Conservation (phyloP, 441 rosid species). For the Populus trichocarpa region DNA sequence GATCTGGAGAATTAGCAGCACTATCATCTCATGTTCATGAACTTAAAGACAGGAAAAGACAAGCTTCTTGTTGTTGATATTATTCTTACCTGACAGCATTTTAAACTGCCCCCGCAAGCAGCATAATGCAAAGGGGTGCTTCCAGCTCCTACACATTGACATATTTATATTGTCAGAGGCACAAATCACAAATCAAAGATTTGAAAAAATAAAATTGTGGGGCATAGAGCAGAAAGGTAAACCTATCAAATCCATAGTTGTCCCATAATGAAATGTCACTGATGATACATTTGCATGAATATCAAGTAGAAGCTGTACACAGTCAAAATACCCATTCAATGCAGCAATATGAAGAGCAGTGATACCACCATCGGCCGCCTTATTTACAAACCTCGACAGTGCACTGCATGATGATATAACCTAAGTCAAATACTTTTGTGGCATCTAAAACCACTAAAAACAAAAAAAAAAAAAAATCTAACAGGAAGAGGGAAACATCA, state of each 20-base stretch:
- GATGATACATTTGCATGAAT: constrained; percentile 83
- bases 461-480: neutral
- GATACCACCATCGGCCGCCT: constrained; percentile 96
- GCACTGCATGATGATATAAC: constrained; percentile 50
- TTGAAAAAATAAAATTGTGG: neutral
- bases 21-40: constrained; percentile 12
- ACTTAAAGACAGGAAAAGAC: neutral
- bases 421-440: neutral
- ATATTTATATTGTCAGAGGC: constrained; percentile 14
- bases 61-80: neutral
- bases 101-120: constrained; percentile 94
- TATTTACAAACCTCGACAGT: constrained; percentile 83
- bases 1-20: constrained; percentile 44
- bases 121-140: constrained; percentile 97
- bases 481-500: neutral
- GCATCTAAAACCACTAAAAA: neutral
- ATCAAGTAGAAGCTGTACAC: constrained; percentile 92
- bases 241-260: constrained; percentile 99
- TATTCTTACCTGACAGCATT: constrained; percentile 87
- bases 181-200: constrained; percentile 6
- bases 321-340: constrained; percentile 89
- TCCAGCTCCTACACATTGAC: constrained; percentile 68
- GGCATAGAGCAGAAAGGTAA: constrained; percentile 12
- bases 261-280: constrained; percentile 85
- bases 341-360: constrained; percentile 98